Evolutionary conservation across 257 asterid species (phyloP).

Genomic region (Solanum corneliomulleri): DNA sequence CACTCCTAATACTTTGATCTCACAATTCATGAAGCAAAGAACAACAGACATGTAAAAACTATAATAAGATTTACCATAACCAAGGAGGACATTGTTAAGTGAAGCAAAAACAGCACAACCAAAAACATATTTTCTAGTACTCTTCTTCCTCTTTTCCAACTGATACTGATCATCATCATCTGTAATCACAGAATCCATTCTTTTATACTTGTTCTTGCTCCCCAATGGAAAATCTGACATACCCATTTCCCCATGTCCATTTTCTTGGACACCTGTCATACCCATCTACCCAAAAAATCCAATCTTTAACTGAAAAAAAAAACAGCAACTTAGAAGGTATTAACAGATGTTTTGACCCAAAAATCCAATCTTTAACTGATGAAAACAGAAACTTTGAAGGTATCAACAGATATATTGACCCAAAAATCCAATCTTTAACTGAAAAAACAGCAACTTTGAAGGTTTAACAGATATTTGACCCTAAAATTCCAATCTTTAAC

Average conservation of each 20-base stretch:
- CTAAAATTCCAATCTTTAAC: neutral
- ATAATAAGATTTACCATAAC: conserved; percentile 47
- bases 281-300: conserved; percentile 17
- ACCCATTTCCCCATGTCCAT: conserved; percentile 40
- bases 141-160: conserved; percentile 35
- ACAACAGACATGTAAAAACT: neutral
- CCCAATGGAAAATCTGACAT: conserved; percentile 35
- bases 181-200: conserved; percentile 47
- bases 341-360: neutral
- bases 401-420: neutral
- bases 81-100: conserved; percentile 85
- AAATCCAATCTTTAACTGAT: neutral
- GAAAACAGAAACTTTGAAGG: neutral
- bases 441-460: neutral
- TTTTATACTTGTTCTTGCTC: conserved; percentile 46
- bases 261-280: conserved; percentile 37
- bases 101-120: conserved; percentile 98
- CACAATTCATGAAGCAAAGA: neutral
- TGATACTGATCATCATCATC: conserved; percentile 38
- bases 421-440: neutral
- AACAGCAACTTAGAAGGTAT: neutral
- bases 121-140: conserved; percentile 60
- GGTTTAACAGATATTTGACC: neutral
- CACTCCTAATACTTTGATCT: neutral
- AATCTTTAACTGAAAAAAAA: neutral